These are phyloP conservation scores for Penicillium coprophilum DNA, from an alignment of 495 filamentous ascomycete genomes.

Conservation along the genomic window DNA sequence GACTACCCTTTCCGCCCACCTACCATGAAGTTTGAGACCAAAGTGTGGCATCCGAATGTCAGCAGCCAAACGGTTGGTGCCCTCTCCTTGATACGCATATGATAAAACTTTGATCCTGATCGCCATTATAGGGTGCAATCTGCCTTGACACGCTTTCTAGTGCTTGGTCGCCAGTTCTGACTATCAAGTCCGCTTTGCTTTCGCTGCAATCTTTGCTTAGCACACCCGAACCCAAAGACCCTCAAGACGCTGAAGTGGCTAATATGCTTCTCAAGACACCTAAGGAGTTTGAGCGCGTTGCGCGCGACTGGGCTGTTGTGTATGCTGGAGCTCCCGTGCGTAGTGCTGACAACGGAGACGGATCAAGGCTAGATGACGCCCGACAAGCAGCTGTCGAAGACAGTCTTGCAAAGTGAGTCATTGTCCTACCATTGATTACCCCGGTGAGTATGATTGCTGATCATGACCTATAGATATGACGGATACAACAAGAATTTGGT, in stretches of 20 bases:
- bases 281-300: conserved; percentile 75
- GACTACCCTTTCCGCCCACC: conserved; percentile 96
- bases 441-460: conserved; percentile 19
- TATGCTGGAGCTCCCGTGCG: conserved; percentile 76
- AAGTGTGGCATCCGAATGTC: conserved; percentile 97
- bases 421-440: not conserved
- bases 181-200: conserved; percentile 91
- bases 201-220: conserved; percentile 91
- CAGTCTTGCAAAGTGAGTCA: conserved; percentile 44
- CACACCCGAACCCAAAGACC: conserved; percentile 93
- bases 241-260: conserved; percentile 95
- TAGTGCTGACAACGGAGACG: conserved; percentile 49
- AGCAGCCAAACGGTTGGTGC: conserved; percentile 84
- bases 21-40: conserved; percentile 89
- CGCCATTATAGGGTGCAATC: conserved; percentile 73
- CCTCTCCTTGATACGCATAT: not conserved
- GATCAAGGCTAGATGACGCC: conserved; percentile 47
- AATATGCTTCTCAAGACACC: conserved; percentile 81
- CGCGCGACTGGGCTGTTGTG: conserved; percentile 84
- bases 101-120: not conserved
- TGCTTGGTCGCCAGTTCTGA: conserved; percentile 93
- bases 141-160: conserved; percentile 90
- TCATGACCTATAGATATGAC: conserved; percentile 60
- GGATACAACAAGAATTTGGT: conserved; percentile 87
- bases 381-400: conserved; percentile 41